A percentile compares a stretch with the other conserved stretches of the same genome.
Conservation (phyloP, 192 early-diverging fungal genomes). For the Pilobolus umbonatus region DNA sequence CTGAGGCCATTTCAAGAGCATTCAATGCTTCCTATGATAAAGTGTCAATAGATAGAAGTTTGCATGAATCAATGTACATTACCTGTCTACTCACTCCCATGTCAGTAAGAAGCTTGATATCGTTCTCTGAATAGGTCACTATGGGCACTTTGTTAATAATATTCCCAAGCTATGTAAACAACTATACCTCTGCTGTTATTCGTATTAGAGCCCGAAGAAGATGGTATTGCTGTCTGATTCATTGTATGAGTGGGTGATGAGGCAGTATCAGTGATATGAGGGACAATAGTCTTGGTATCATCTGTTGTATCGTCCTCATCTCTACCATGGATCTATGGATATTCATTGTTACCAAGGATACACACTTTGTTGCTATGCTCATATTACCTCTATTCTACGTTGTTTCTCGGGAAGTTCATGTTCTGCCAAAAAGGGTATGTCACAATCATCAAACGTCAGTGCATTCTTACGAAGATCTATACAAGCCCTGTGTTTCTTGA, state of each 20-base stretch:
- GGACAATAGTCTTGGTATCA: slow-evolving; percentile 30
- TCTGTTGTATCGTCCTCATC: slow-evolving; percentile 37
- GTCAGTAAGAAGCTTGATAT: slow-evolving; percentile 67
- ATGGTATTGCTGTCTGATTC: neutral
- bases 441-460: slow-evolving; percentile 73
- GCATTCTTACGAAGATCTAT: slow-evolving; percentile 86
- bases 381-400: slow-evolving; percentile 28
- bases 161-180: too few relatives aligned
- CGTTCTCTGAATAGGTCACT: slow-evolving; percentile 52
- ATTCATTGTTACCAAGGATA: neutral
- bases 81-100: slow-evolving; percentile 70
- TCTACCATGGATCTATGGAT: slow-evolving; percentile 30
- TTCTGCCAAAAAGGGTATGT: slow-evolving; percentile 85
- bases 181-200: too few relatives aligned
- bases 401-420: slow-evolving; percentile 81
- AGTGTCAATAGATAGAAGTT: neutral
- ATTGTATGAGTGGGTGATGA: neutral
- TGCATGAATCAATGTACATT: neutral
- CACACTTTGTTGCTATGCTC: neutral
- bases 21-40: slow-evolving; percentile 59
- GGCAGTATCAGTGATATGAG: too few relatives aligned
- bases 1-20: slow-evolving; percentile 72
- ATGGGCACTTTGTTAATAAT: neutral
- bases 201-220: too few relatives aligned
- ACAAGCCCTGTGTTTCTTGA: slow-evolving; percentile 80